phyloP scores from a whole-genome alignment of 345 rosid genomes.

The Citrus trifoliata region DNA sequence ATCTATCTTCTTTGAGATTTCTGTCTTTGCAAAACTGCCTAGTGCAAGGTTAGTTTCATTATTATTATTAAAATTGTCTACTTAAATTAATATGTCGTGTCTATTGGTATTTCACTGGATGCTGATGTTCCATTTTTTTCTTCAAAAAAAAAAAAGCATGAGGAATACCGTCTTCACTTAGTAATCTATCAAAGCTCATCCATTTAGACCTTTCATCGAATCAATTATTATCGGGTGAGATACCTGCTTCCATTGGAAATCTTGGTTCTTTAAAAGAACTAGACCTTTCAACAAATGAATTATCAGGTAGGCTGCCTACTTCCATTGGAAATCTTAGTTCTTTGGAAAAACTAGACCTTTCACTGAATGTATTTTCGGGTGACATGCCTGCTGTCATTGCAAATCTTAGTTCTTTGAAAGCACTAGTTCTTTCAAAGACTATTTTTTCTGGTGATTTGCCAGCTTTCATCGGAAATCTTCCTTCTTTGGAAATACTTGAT shows the following conservation, averaged over 20 bases:
- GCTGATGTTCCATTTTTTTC: too few species aligned
- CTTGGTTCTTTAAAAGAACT: too few species aligned
- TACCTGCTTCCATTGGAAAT: too few species aligned
- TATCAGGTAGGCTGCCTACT: background rate
- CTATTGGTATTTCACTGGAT: too few species aligned
- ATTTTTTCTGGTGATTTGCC: too few species aligned
- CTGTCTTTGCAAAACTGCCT: background rate
- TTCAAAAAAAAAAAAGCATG: background rate
- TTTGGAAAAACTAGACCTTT: background rate
- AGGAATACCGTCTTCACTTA: slow-evolving; percentile 1
- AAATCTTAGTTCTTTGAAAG: background rate
- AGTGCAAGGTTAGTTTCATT: background rate
- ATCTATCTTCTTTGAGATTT: slow-evolving; percentile 4
- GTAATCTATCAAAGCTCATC: background rate
- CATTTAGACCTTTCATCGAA: background rate
- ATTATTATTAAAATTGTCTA: background rate
- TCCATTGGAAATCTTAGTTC: background rate
- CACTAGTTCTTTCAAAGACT: accelerated
- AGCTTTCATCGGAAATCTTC: too few species aligned
- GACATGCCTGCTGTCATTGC: slow-evolving; percentile 1
- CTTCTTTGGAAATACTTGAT: too few species aligned
- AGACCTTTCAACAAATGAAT: accelerated
- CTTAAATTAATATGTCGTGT: too few species aligned
- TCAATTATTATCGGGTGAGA: background rate
- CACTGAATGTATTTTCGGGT: background rate